A percentile compares a stretch with the other conserved stretches of the same genome.
Evolutionary conservation across 331 rosid genomes (phyloP).

Genomic region (Dryas integrifolia): DNA sequence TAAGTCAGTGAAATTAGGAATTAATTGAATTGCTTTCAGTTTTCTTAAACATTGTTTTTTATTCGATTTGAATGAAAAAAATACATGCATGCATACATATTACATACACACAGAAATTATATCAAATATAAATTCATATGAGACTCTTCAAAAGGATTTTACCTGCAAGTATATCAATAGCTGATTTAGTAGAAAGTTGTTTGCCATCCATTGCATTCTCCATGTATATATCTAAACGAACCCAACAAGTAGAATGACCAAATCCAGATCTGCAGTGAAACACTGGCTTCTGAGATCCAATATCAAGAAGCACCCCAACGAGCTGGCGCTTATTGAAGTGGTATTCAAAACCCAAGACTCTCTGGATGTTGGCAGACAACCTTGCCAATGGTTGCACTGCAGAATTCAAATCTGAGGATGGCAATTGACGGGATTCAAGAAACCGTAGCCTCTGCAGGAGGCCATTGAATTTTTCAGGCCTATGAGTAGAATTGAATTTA

Average conservation of each 20-base stretch:
- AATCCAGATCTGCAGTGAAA: conserved; percentile 37
- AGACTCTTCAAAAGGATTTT: conserved; percentile 23
- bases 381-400: conserved; percentile 42
- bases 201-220: conserved; percentile 75
- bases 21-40: conserved; percentile 17
- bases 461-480: conserved; percentile 72
- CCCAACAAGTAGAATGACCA: conserved; percentile 59
- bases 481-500: conserved; percentile 17
- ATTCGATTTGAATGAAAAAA: background rate
- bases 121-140: conserved; percentile 20
- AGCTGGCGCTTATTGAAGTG: conserved; percentile 43
- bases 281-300: conserved; percentile 37
- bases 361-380: conserved; percentile 50
- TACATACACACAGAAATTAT: conserved; percentile 1
- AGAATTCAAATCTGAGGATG: conserved; percentile 46
- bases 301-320: conserved; percentile 47
- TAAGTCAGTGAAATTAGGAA: conserved; percentile 38
- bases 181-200: conserved; percentile 61
- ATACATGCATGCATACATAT: background rate
- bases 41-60: conserved; percentile 9
- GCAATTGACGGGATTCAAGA: conserved; percentile 50
- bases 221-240: conserved; percentile 63
- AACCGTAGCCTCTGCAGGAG: conserved; percentile 58
- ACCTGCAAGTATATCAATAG: conserved; percentile 62
- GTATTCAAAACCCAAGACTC: conserved; percentile 44